Conservation (phyloP, 129 eudicot genomes). For the Artemisia tridentata region DNA sequence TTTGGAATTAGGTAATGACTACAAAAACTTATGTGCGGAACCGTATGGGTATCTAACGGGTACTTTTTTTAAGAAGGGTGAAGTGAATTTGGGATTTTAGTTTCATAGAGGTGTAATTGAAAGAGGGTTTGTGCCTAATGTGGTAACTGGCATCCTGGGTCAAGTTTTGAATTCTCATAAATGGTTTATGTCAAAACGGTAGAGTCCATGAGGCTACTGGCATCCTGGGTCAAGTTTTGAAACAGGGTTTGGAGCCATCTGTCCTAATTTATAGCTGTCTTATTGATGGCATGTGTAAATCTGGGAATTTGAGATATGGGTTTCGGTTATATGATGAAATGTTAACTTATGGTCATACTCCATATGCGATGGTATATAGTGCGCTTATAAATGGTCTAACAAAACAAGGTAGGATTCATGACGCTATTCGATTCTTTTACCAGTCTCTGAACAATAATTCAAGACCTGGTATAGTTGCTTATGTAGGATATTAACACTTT, state of each 20-base stretch:
- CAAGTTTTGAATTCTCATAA: too few relatives aligned
- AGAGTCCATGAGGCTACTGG: constrained; percentile 44
- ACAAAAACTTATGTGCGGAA: constrained; percentile 26
- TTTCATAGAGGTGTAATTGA: constrained; percentile 43
- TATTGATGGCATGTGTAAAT: constrained; percentile 60
- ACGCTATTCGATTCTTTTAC: constrained; percentile 54
- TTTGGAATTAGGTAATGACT: constrained; percentile 21
- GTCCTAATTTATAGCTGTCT: constrained; percentile 40
- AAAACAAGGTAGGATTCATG: constrained; percentile 46
- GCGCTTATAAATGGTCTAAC: constrained; percentile 59
- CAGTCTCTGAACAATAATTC: constrained; percentile 40
- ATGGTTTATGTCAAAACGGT: constrained; percentile 50
- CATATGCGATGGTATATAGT: constrained; percentile 41
- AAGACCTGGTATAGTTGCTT: constrained; percentile 35
- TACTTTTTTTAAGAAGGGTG: constrained; percentile 47
- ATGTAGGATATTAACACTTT: constrained; percentile 55
- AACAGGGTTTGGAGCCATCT: constrained; percentile 54
- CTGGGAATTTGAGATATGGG: constrained; percentile 51
- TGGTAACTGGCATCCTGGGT: too few relatives aligned
- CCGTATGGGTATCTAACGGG: constrained; percentile 53
- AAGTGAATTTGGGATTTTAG: constrained; percentile 37
- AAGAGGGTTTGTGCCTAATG: constrained; percentile 33
- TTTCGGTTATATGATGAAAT: constrained; percentile 42
- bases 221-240: constrained; percentile 48
- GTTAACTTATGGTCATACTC: constrained; percentile 43